A percentile compares a stretch with the other conserved stretches of the same genome.
These are phyloP conservation scores for Capsicum chinense DNA, from an alignment of 257 asterid genomes.

Conservation along the genomic window DNA sequence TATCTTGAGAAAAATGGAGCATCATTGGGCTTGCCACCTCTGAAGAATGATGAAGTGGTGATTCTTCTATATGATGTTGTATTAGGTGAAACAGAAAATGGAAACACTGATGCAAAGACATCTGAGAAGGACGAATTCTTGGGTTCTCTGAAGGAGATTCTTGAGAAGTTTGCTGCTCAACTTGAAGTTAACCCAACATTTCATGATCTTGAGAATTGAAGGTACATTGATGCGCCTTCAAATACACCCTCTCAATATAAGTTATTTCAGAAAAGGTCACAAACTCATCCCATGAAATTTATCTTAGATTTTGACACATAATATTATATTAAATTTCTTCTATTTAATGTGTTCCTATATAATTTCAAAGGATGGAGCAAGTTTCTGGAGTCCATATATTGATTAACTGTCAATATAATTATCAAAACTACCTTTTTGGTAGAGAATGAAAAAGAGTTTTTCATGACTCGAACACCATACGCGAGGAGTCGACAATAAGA, in stretches of 20 bases:
- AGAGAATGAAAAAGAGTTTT: neutral
- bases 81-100: constrained; percentile 42
- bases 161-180: constrained; percentile 55
- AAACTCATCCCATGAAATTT: constrained; percentile 2
- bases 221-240: neutral
- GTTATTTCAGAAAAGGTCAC: neutral
- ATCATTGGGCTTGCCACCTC: constrained; percentile 57
- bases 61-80: constrained; percentile 48
- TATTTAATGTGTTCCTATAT: neutral
- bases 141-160: constrained; percentile 47
- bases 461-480: neutral
- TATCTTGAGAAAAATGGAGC: constrained; percentile 50
- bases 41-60: constrained; percentile 48
- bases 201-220: constrained; percentile 42
- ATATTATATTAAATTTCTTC: constrained; percentile 5
- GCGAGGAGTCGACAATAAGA: too few relatives aligned
- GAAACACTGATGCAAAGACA: constrained; percentile 25
- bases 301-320: neutral
- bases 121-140: constrained; percentile 37
- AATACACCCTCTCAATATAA: neutral
- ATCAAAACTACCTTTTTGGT: neutral
- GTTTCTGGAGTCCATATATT: neutral
- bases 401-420: neutral
- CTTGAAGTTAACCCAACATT: constrained; percentile 60
- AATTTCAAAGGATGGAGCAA: too few relatives aligned